Evolutionary conservation across 441 rosid species (phyloP).

Genomic region (Gossypium armourianum): DNA sequence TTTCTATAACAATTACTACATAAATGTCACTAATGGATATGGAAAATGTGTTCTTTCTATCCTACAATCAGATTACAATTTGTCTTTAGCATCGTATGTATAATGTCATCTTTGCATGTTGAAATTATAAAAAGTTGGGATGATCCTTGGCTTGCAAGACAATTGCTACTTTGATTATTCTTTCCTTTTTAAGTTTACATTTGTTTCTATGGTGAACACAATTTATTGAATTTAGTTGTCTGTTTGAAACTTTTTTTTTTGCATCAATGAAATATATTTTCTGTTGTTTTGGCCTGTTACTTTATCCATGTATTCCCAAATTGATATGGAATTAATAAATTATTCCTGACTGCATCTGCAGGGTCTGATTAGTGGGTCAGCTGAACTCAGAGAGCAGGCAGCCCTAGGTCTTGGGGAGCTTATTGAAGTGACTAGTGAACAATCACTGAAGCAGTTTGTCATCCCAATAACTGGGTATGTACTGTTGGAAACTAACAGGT

Average conservation of each 20-base stretch:
- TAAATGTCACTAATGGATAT: neutral
- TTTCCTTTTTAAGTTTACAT: neutral
- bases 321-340: constrained; percentile 5
- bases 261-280: neutral
- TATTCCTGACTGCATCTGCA: constrained; percentile 22
- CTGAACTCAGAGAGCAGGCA: constrained; percentile 92
- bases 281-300: neutral
- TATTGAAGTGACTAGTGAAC: constrained; percentile 90
- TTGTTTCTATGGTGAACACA: neutral
- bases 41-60: neutral
- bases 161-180: neutral
- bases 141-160: neutral
- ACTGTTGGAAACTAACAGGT: neutral
- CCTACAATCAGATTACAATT: neutral
- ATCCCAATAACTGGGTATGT: constrained; percentile 94
- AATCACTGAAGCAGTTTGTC: constrained; percentile 78
- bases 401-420: constrained; percentile 99
- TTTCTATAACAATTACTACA: neutral
- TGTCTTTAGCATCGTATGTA: neutral
- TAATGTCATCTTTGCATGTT: neutral
- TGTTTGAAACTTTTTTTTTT: neutral
- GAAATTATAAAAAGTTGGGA: neutral
- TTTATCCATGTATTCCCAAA: neutral
- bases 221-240: neutral
- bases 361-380: constrained; percentile 89